phyloP scores from a whole-genome alignment of 257 asterid species.

The Handroanthus guayacan region DNA sequence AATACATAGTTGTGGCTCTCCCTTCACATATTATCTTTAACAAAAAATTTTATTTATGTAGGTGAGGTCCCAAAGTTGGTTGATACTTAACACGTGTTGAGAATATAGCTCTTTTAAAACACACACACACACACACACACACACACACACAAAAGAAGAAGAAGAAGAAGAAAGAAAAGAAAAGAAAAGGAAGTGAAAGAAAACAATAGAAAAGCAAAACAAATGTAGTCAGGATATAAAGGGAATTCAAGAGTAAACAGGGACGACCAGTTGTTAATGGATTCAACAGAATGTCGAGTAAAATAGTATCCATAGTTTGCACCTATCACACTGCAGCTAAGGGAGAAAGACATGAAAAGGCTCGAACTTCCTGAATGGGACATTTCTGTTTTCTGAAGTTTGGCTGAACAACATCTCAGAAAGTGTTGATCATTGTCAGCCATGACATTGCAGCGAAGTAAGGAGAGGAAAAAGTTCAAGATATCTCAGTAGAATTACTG shows the following conservation, averaged over 20 bases:
- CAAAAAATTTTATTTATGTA: neutral
- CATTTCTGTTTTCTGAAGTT: neutral
- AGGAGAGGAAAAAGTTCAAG: slow-evolving; percentile 5
- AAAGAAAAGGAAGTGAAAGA: neutral
- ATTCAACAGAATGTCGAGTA: neutral
- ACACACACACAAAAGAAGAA: neutral
- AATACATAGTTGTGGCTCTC: neutral
- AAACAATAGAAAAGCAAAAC: neutral
- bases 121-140: neutral
- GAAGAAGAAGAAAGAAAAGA: neutral
- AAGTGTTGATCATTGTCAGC: neutral
- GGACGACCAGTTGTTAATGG: neutral
- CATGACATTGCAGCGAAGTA: neutral
- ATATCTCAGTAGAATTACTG: neutral
- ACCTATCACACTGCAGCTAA: slow-evolving; percentile 1
- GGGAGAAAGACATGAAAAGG: slow-evolving; percentile 1
- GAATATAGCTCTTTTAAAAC: neutral
- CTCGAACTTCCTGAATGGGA: neutral
- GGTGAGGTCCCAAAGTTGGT: neutral
- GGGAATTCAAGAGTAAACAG: neutral
- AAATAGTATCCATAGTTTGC: slow-evolving; percentile 2
- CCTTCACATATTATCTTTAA: slow-evolving; percentile 3
- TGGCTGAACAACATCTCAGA: neutral
- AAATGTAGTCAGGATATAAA: neutral
- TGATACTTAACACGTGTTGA: neutral